Evolutionary conservation across 768 basidiomycete genomes (phyloP).

Genomic region (Naganishia friedmannii): DNA sequence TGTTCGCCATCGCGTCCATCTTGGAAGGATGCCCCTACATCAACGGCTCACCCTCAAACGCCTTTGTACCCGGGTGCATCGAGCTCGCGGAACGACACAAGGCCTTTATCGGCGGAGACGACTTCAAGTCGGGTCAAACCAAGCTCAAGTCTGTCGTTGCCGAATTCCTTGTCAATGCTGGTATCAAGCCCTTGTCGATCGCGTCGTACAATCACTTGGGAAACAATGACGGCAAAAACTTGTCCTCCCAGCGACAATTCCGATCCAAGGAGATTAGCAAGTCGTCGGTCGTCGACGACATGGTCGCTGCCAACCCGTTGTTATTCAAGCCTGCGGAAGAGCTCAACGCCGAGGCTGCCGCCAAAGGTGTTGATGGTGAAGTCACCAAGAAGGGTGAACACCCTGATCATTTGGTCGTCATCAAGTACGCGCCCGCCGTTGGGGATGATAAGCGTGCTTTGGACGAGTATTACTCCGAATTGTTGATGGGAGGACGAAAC

Average conservation of each 20-base stretch:
- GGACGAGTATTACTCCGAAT: slow-evolving; percentile 98
- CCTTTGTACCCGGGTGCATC: slow-evolving; percentile 93
- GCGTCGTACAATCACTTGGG: slow-evolving; percentile 98
- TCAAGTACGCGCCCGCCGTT: slow-evolving; percentile 94
- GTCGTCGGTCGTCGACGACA: slow-evolving; percentile 94
- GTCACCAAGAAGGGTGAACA: slow-evolving; percentile 76
- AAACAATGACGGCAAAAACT: slow-evolving; percentile 93
- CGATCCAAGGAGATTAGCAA: slow-evolving; percentile 98
- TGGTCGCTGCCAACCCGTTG: slow-evolving; percentile 86
- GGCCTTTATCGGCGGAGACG: slow-evolving; percentile 95
- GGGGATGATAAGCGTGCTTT: slow-evolving; percentile 98
- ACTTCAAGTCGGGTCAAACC: slow-evolving; percentile 96
- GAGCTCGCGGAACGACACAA: slow-evolving; percentile 81
- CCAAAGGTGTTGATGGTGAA: slow-evolving; percentile 46
- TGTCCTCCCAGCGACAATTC: slow-evolving; percentile 88
- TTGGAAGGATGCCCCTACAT: slow-evolving; percentile 93
- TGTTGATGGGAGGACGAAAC: slow-evolving; percentile 78
- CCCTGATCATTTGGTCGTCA: slow-evolving; percentile 93
- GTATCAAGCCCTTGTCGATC: slow-evolving; percentile 95
- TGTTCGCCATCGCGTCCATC: slow-evolving; percentile 93
- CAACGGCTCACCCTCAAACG: slow-evolving; percentile 98
- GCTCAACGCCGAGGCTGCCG: slow-evolving; percentile 57
- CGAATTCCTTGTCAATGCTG: slow-evolving; percentile 97
- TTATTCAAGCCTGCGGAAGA: slow-evolving; percentile 71
- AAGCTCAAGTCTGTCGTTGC: slow-evolving; percentile 86